Evolutionary conservation across 2,329 filamentous ascomycete genomes (phyloP).

Genomic region (Gnomoniopsis sp.): DNA sequence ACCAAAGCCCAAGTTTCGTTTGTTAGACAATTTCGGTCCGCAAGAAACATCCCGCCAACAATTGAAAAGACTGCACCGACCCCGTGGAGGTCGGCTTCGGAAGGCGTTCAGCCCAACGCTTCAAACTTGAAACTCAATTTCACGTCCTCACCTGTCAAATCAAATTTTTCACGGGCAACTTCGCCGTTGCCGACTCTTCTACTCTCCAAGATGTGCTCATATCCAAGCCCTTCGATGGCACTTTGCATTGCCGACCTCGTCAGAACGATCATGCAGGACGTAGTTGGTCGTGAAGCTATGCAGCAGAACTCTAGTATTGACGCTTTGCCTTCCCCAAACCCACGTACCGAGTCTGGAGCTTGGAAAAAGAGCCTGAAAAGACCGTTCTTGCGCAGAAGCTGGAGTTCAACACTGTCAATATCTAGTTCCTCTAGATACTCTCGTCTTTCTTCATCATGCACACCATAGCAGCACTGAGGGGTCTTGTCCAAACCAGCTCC

Average conservation of each 20-base stretch:
- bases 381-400: not conserved
- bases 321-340: not conserved
- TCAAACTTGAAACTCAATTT: not conserved
- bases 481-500: not conserved
- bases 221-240: conserved; percentile 1
- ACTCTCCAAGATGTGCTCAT: not conserved
- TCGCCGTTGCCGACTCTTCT: too few relatives aligned
- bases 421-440: not conserved
- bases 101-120: not conserved
- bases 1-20: not conserved
- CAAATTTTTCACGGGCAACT: not conserved
- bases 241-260: not conserved
- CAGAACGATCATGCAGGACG: not conserved
- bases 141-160: not conserved
- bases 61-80: not conserved
- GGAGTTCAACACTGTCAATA: not conserved
- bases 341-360: not conserved
- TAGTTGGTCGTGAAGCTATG: not conserved
- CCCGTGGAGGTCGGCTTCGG: not conserved
- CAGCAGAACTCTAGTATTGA: not conserved
- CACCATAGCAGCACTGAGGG: not conserved
- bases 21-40: not conserved
- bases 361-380: not conserved
- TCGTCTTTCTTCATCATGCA: not conserved
- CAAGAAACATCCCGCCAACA: not conserved